phyloP scores from a whole-genome alignment of 352 stramenopile species.

The Phytopythium kandeliae region DNA sequence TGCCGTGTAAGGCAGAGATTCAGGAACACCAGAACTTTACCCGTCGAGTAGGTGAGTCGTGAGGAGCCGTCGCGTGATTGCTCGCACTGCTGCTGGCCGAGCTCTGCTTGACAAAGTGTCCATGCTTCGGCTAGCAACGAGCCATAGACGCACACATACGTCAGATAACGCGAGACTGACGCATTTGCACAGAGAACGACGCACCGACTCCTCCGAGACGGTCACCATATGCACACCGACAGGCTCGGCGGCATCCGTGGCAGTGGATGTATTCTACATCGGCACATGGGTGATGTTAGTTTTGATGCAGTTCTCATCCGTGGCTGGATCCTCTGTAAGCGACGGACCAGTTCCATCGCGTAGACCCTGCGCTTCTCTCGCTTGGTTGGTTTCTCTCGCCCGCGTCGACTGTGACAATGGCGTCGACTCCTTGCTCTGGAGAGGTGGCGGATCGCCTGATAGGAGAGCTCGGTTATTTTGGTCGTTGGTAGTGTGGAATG shows the following conservation, averaged over 20 bases:
- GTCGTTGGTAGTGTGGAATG: no score
- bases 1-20: neutral
- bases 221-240: conserved; percentile 3
- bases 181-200: neutral
- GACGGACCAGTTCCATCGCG: conserved; percentile 1
- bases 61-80: neutral
- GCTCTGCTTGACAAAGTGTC: conserved; percentile 4
- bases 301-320: no score
- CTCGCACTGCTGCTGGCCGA: conserved; percentile 4
- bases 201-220: neutral
- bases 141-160: neutral
- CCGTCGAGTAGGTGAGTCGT: neutral
- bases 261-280: neutral
- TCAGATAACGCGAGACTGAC: neutral
- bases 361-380: neutral
- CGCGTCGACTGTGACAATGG: neutral
- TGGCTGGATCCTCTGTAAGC: neutral
- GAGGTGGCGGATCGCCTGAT: no score
- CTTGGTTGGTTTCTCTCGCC: neutral
- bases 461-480: no score
- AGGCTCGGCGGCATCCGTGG: neutral
- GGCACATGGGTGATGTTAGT: neutral
- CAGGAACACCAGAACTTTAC: neutral
- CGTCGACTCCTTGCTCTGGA: no score
- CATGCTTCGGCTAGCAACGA: neutral